phyloP scores from a whole-genome alignment of 202 grass and related monocot genomes.

The Carex sylvatica region DNA sequence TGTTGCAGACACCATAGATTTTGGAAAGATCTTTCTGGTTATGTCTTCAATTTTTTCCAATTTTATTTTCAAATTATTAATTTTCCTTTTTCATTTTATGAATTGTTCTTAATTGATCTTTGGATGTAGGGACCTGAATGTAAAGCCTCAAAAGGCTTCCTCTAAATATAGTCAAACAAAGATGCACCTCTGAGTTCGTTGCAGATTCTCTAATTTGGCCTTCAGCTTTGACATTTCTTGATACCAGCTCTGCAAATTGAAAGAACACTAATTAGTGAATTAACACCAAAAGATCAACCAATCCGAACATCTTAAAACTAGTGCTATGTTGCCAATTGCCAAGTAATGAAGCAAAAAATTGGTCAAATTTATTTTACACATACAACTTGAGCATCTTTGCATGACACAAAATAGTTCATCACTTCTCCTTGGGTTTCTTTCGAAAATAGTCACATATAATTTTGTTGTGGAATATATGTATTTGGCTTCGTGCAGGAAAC shows the following conservation, averaged over 20 bases:
- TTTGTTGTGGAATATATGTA: neutral
- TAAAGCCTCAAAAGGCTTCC: neutral
- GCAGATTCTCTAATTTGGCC: slow-evolving; percentile 79
- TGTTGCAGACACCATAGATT: neutral
- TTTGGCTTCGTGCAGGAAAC: neutral
- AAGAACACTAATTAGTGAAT: neutral
- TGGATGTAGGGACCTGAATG: neutral
- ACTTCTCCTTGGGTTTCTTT: neutral
- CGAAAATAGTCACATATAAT: neutral
- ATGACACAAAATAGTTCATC: neutral
- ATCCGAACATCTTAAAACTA: neutral
- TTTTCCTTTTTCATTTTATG: neutral
- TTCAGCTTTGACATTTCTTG: slow-evolving; percentile 94
- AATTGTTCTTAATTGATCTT: neutral
- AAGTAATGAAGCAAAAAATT: neutral
- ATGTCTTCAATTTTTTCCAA: neutral
- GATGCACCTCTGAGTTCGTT: slow-evolving; percentile 79
- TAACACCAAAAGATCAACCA: neutral
- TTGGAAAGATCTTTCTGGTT: neutral
- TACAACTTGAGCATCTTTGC: neutral
- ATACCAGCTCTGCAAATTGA: slow-evolving; percentile 61
- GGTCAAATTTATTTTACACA: neutral
- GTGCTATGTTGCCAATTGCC: neutral
- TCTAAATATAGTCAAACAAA: neutral
- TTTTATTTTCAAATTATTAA: neutral